phyloP scores from a whole-genome alignment of 768 basidiomycete species.

The Collybia nuda region DNA sequence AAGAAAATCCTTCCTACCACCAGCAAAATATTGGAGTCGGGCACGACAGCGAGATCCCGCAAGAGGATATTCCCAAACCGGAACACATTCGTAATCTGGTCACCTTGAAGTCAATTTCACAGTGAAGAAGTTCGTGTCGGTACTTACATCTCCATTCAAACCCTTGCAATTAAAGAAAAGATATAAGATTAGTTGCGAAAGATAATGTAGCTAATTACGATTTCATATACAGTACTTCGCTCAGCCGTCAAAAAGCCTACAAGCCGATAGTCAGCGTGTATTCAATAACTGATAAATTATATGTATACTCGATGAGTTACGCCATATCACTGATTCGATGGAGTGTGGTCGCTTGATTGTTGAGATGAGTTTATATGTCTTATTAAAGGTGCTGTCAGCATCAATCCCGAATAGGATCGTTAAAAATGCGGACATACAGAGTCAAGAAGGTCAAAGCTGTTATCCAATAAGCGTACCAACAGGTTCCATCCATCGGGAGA shows the following conservation, averaged over 20 bases:
- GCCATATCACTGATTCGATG: constrained; percentile 10
- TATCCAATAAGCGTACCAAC: constrained; percentile 8
- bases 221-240: constrained; percentile 7
- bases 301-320: constrained; percentile 1
- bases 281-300: not conserved
- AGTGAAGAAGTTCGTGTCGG: no score
- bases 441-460: constrained; percentile 9
- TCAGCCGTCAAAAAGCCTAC: constrained; percentile 12
- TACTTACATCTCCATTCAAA: constrained; percentile 6
- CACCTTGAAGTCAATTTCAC: no score
- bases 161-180: not conserved
- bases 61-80: not conserved
- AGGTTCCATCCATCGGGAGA: constrained; percentile 1
- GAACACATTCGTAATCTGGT: not conserved
- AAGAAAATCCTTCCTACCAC: not conserved
- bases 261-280: not conserved
- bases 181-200: not conserved
- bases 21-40: not conserved
- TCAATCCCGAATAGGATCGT: not conserved
- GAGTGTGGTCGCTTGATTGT: constrained; percentile 7
- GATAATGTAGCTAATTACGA: constrained; percentile 5
- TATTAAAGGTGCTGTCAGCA: not conserved
- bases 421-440: not conserved
- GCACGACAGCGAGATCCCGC: not conserved
- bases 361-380: constrained; percentile 2